phyloP scores from a whole-genome alignment of 495 filamentous ascomycete species.

The Neurospora intermedia region DNA sequence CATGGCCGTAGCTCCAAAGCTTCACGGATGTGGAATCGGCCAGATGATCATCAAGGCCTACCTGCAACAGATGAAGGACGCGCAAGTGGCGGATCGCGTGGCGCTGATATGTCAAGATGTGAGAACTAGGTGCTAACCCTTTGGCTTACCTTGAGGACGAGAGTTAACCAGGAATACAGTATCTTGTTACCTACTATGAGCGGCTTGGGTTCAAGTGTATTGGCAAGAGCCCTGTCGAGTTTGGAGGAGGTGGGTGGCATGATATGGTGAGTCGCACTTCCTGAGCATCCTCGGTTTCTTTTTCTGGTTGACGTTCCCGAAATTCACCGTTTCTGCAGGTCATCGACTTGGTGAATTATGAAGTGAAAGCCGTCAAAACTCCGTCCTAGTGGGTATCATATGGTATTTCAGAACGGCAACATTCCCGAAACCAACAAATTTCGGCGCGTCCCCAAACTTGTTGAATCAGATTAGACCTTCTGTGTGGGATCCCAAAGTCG shows the following conservation, averaged over 20 bases:
- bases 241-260: slow-evolving; percentile 73
- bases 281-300: not conserved
- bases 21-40: slow-evolving; percentile 67
- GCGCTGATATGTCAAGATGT: slow-evolving; percentile 69
- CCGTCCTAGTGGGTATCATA: not conserved
- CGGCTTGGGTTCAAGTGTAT: slow-evolving; percentile 57
- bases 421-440: not conserved
- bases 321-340: not conserved
- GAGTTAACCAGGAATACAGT: slow-evolving; percentile 20
- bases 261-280: slow-evolving; percentile 45
- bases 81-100: slow-evolving; percentile 58
- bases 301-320: not conserved
- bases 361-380: not conserved
- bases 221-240: slow-evolving; percentile 53
- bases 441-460: not conserved
- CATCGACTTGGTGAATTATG: slow-evolving; percentile 1
- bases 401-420: not conserved
- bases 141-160: slow-evolving; percentile 1
- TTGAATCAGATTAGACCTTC: not conserved
- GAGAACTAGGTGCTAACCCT: slow-evolving; percentile 9
- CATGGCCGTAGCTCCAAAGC: slow-evolving; percentile 63
- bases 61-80: slow-evolving; percentile 50
- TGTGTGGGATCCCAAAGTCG: not conserved
- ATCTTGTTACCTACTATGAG: slow-evolving; percentile 65
- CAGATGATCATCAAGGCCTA: slow-evolving; percentile 66